A percentile compares a stretch with the other conserved stretches of the same genome.
phyloP scores from a whole-genome alignment of 257 asterid species.

The Jacaranda copaia region DNA sequence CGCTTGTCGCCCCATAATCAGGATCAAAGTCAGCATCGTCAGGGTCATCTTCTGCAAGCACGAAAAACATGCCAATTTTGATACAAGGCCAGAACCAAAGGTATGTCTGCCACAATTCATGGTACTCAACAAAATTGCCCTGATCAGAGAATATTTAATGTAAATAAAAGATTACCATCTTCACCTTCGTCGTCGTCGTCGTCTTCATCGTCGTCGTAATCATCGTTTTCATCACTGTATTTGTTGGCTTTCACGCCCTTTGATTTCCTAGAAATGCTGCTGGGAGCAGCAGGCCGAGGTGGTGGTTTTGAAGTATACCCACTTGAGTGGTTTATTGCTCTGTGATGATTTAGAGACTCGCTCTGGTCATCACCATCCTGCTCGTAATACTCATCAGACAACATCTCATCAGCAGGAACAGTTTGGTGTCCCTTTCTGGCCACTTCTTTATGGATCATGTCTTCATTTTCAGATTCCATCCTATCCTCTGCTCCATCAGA shows the following conservation, averaged over 20 bases:
- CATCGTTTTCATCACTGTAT: conserved; percentile 61
- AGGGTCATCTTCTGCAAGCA: conserved; percentile 89
- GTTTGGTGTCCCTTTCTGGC: conserved; percentile 53
- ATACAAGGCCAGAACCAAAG: conserved; percentile 25
- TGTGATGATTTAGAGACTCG: conserved; percentile 69
- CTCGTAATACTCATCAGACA: conserved; percentile 97
- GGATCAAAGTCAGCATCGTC: conserved; percentile 95
- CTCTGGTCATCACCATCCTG: conserved; percentile 91
- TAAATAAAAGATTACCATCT: conserved; percentile 41
- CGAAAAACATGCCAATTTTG: conserved; percentile 25
- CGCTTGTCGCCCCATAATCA: conserved; percentile 64
- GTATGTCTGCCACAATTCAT: conserved; percentile 22
- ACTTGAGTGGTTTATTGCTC: conserved; percentile 57
- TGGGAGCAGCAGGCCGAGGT: conserved; percentile 52
- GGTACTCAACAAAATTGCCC: neutral
- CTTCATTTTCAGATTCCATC: conserved; percentile 66
- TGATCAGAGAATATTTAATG: neutral
- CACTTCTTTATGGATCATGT: conserved; percentile 47
- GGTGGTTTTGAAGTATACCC: conserved; percentile 63
- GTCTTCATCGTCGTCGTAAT: conserved; percentile 62
- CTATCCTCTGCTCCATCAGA: conserved; percentile 67
- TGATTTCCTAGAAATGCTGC: conserved; percentile 57
- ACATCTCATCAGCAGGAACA: conserved; percentile 91
- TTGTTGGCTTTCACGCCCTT: conserved; percentile 59
- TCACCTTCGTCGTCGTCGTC: conserved; percentile 67